Conservation (phyloP, 768 basidiomycete species). For the Rossbeevera mucosa region DNA sequence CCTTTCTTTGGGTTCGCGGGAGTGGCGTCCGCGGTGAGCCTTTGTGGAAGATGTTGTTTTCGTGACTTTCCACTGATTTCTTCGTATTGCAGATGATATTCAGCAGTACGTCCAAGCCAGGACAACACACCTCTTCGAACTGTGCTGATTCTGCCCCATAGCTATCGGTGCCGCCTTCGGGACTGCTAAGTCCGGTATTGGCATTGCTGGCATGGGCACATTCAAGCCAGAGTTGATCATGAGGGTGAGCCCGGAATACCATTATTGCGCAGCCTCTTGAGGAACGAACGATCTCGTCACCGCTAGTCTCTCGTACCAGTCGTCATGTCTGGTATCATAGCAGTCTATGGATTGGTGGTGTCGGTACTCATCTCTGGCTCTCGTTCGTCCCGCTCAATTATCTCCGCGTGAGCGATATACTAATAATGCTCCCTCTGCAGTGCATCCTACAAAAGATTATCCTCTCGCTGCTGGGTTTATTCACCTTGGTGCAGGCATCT, state of each 20-base stretch:
- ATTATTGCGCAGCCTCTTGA: neutral
- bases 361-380: conserved; percentile 85
- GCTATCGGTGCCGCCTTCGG: conserved; percentile 95
- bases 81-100: conserved; percentile 78
- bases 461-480: conserved; percentile 84
- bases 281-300: neutral
- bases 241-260: conserved; percentile 56
- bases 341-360: conserved; percentile 95
- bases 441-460: conserved; percentile 61
- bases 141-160: conserved; percentile 27
- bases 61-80: conserved; percentile 6
- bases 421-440: conserved; percentile 35
- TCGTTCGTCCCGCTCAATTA: conserved; percentile 34
- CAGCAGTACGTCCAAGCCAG: conserved; percentile 65
- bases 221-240: conserved; percentile 97
- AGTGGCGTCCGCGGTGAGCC: conserved; percentile 83
- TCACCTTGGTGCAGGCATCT: conserved; percentile 88
- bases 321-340: conserved; percentile 98
- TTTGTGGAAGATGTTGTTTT: neutral
- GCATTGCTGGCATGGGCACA: conserved; percentile 89
- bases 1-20: conserved; percentile 98
- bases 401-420: conserved; percentile 3
- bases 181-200: conserved; percentile 95
- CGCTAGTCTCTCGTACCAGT: conserved; percentile 88
- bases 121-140: neutral